Percentiles rank a stretch among this genome's conserved stretches.
These are phyloP conservation scores for Cryphonectria japonica DNA, from an alignment of 2,329 filamentous ascomycete genomes.

Conservation along the genomic window DNA sequence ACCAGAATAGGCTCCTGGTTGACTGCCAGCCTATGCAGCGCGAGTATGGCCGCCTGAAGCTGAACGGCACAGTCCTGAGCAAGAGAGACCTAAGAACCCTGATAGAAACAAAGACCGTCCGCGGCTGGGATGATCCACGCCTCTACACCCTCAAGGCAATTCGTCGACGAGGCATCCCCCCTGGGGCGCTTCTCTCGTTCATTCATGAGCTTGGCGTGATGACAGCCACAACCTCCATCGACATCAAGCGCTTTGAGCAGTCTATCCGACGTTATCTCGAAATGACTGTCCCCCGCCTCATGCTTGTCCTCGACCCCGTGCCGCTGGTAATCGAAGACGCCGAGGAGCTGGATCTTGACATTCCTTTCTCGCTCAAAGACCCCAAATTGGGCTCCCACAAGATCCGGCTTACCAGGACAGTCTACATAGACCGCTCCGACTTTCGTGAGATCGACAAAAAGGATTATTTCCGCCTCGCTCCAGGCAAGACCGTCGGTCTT, in stretches of 20 bases:
- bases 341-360: too few relatives aligned
- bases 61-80: too few relatives aligned
- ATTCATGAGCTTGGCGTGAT: too few relatives aligned
- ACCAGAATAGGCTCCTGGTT: too few relatives aligned
- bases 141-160: conserved; percentile 86
- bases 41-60: too few relatives aligned
- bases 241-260: conserved; percentile 72
- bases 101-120: conserved; percentile 66
- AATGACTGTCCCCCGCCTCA: conserved; percentile 81
- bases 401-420: background rate
- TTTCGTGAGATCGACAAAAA: background rate
- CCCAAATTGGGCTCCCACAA: too few relatives aligned
- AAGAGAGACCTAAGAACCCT: too few relatives aligned
- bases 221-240: too few relatives aligned
- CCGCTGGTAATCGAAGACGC: too few relatives aligned
- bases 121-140: conserved; percentile 88
- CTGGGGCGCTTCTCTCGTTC: conserved; percentile 49
- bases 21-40: too few relatives aligned
- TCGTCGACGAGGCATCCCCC: conserved; percentile 81
- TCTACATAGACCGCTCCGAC: background rate
- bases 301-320: conserved; percentile 64
- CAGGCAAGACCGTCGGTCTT: background rate
- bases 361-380: too few relatives aligned
- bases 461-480: background rate
- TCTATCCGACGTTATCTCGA: conserved; percentile 87